Percentiles rank a stretch among this genome's conserved stretches.
phyloP scores from a whole-genome alignment of 352 stramenopile genomes.

The Globisporangium polare region DNA sequence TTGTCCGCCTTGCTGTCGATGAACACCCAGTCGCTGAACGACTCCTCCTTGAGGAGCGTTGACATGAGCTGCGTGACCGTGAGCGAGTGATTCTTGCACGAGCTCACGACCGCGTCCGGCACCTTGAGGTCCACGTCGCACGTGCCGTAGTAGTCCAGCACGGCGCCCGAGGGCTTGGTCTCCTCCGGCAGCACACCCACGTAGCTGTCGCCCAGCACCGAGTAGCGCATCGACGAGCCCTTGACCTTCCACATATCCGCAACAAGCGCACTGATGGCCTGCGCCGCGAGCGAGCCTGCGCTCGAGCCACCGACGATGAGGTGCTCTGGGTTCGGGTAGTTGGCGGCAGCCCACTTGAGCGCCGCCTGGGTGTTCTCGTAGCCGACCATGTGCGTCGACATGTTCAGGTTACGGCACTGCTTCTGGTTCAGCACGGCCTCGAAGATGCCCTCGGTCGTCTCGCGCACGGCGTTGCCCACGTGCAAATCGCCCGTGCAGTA shows the following conservation, averaged over 20 bases:
- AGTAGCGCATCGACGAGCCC: slow-evolving; percentile 31
- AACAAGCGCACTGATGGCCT: slow-evolving; percentile 26
- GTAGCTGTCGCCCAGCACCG: slow-evolving; percentile 40
- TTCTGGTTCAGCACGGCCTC: slow-evolving; percentile 18
- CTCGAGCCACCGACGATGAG: slow-evolving; percentile 32
- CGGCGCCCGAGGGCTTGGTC: slow-evolving; percentile 13
- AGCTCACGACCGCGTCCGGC: slow-evolving; percentile 10
- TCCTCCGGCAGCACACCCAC: slow-evolving; percentile 31
- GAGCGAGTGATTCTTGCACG: slow-evolving; percentile 22
- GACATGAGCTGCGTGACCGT: slow-evolving; percentile 38
- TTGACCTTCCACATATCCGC: slow-evolving; percentile 39
- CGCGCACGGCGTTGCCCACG: slow-evolving; percentile 26
- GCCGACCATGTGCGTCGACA: slow-evolving; percentile 24
- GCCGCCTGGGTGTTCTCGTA: slow-evolving; percentile 33
- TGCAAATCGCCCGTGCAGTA: slow-evolving; percentile 78
- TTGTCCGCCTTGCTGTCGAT: slow-evolving; percentile 55
- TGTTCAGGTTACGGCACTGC: slow-evolving; percentile 23
- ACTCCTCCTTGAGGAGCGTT: slow-evolving; percentile 30
- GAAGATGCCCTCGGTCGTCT: slow-evolving; percentile 2
- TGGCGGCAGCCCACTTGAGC: slow-evolving; percentile 33
- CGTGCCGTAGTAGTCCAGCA: slow-evolving; percentile 32
- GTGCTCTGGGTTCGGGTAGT: slow-evolving; percentile 34
- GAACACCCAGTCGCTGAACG: slow-evolving; percentile 51
- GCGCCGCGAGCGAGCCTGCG: slow-evolving; percentile 28
- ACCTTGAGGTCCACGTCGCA: slow-evolving; percentile 30